Conservation (phyloP, 257 asterid species). For the Thymus quinquecostatus region DNA sequence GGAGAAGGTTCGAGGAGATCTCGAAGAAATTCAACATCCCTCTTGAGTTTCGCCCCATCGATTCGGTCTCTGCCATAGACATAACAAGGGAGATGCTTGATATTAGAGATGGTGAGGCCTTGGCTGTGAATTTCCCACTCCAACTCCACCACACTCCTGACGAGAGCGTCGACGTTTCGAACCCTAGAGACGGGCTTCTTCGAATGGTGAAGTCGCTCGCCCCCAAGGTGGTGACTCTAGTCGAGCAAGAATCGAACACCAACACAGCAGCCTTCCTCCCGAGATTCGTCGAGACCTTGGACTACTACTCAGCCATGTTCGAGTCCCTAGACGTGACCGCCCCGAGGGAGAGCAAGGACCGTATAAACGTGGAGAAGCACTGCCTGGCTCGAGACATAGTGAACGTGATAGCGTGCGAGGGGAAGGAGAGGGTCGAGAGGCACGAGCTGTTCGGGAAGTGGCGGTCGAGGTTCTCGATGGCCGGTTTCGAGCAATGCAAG, state of each 20-base stretch:
- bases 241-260: conserved; percentile 92
- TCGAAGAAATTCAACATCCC: conserved; percentile 74
- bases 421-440: conserved; percentile 83
- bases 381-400: conserved; percentile 90
- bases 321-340: conserved; percentile 73
- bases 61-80: conserved; percentile 60
- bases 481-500: conserved; percentile 65
- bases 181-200: conserved; percentile 82
- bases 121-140: conserved; percentile 85
- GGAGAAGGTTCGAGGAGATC: conserved; percentile 46
- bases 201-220: conserved; percentile 74
- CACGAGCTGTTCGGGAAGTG: conserved; percentile 94
- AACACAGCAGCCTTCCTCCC: conserved; percentile 81
- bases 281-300: conserved; percentile 69
- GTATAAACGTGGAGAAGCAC: conserved; percentile 79
- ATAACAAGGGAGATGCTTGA: conserved; percentile 66
- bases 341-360: conserved; percentile 66
- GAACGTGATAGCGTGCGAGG: conserved; percentile 89
- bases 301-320: conserved; percentile 73
- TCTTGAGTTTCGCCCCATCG: conserved; percentile 68
- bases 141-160: conserved; percentile 93
- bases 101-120: conserved; percentile 68
- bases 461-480: conserved; percentile 80
- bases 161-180: conserved; percentile 83
- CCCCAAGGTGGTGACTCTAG: conserved; percentile 81